Conservation (phyloP, 208 protist genomes). For the Trichomonas vaginalis region DNA sequence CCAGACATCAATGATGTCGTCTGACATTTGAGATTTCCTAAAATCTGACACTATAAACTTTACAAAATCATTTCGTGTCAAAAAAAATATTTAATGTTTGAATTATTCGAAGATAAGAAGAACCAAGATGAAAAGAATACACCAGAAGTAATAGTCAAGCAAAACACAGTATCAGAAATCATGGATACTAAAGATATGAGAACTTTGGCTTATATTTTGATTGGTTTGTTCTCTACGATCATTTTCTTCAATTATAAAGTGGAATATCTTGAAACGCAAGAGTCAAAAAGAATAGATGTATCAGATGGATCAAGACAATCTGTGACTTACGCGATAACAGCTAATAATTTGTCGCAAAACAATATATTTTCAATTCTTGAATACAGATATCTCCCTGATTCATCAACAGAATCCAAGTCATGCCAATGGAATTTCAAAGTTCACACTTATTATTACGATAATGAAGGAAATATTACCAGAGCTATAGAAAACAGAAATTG, state of each 20-base stretch:
- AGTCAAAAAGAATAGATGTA: neutral
- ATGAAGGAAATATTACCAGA: neutral
- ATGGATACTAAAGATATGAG: neutral
- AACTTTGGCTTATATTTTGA: neutral
- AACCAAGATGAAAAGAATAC: no score
- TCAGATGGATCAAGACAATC: no score
- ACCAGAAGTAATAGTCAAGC: neutral
- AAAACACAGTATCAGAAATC: neutral
- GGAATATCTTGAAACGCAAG: neutral
- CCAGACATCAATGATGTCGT: slow-evolving; percentile 75
- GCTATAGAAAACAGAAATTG: neutral
- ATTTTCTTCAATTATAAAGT: neutral
- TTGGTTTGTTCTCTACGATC: neutral
- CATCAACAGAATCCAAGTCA: neutral
- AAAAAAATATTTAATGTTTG: no score
- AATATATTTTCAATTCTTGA: neutral
- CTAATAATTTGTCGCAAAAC: neutral
- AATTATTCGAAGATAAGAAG: no score
- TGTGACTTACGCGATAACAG: neutral
- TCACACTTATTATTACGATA: neutral
- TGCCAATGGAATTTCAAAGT: neutral
- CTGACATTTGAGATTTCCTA: no score
- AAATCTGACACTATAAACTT: no score
- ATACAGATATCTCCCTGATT: neutral
- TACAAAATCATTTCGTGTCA: no score